A percentile compares a stretch with the other conserved stretches of the same genome.
Evolutionary conservation across 805 yeast genomes (phyloP).

Genomic region (Starmerella sp.): DNA sequence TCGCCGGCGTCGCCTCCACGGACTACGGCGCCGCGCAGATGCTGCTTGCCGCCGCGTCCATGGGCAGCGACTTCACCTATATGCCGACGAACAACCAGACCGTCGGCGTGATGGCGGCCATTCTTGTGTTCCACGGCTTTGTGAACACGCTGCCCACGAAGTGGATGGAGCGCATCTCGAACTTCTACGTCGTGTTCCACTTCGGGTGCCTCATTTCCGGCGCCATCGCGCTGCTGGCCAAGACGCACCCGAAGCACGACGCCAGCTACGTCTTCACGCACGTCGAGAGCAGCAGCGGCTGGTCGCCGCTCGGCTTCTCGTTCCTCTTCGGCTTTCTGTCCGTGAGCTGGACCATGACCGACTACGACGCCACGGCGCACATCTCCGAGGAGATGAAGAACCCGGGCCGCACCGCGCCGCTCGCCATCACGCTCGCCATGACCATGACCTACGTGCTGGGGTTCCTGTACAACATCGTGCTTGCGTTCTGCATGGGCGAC

Average conservation of each 20-base stretch:
- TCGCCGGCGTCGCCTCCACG: constrained; percentile 29
- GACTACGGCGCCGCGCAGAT: constrained; percentile 30
- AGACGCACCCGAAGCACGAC: constrained; percentile 38
- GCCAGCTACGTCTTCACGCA: constrained; percentile 39
- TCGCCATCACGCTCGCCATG: constrained; percentile 45
- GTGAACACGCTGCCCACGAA: constrained; percentile 44
- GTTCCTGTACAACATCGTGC: constrained; percentile 26
- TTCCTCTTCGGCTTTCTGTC: constrained; percentile 41
- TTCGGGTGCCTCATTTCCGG: constrained; percentile 40
- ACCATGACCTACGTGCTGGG: constrained; percentile 26
- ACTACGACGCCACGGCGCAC: constrained; percentile 66
- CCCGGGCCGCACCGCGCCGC: constrained; percentile 47
- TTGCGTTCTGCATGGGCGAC: constrained; percentile 26
- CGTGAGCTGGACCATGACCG: constrained; percentile 46
- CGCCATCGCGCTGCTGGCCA: constrained; percentile 43
- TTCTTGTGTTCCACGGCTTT: constrained; percentile 38
- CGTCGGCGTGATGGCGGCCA: constrained; percentile 31
- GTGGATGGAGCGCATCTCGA: constrained; percentile 39
- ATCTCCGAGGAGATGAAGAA: constrained; percentile 52
- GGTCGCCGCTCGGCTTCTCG: constrained; percentile 45
- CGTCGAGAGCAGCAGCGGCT: constrained; percentile 39
- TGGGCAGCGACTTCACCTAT: constrained; percentile 26
- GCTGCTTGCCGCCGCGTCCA: constrained; percentile 28
- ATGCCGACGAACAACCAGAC: constrained; percentile 23
- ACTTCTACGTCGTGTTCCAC: constrained; percentile 40